phyloP scores from a whole-genome alignment of 1,284 basidiomycete species.

The Nidula niveotomentosa region DNA sequence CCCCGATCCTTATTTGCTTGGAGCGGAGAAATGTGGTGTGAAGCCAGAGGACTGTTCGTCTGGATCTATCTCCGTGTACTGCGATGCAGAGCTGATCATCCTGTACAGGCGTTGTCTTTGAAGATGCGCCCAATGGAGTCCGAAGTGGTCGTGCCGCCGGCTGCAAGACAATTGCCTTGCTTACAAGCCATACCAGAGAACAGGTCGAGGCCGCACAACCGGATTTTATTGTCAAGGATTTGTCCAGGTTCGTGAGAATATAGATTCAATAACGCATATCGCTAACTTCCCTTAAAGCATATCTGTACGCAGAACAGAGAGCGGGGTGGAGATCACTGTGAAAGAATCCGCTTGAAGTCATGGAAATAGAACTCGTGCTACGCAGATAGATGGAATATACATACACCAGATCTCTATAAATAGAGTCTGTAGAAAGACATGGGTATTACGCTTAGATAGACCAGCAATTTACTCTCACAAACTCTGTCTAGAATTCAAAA shows the following conservation, averaged over 20 bases:
- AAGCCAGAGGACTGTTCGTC: slow-evolving; percentile 57
- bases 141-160: slow-evolving; percentile 76
- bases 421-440: too few relatives aligned
- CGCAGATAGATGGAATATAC: neutral
- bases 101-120: slow-evolving; percentile 71
- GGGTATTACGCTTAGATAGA: too few relatives aligned
- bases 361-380: too few relatives aligned
- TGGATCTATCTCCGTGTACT: slow-evolving; percentile 1
- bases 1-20: slow-evolving; percentile 85
- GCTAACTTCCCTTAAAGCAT: slow-evolving; percentile 29
- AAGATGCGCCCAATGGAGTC: slow-evolving; percentile 85
- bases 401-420: slow-evolving; percentile 2
- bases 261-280: slow-evolving; percentile 2
- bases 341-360: slow-evolving; percentile 6
- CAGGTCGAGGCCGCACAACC: slow-evolving; percentile 59
- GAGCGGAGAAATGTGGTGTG: slow-evolving; percentile 62
- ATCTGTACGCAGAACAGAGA: slow-evolving; percentile 37
- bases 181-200: slow-evolving; percentile 74
- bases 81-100: slow-evolving; percentile 2
- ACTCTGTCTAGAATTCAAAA: neutral
- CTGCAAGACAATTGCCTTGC: slow-evolving; percentile 74
- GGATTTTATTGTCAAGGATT: slow-evolving; percentile 61
- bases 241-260: slow-evolving; percentile 47
- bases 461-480: neutral
- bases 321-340: slow-evolving; percentile 45